A percentile compares a stretch with the other conserved stretches of the same genome.
Conservation (phyloP, 2,329 filamentous ascomycete species). For the Botrytis fragariae region DNA sequence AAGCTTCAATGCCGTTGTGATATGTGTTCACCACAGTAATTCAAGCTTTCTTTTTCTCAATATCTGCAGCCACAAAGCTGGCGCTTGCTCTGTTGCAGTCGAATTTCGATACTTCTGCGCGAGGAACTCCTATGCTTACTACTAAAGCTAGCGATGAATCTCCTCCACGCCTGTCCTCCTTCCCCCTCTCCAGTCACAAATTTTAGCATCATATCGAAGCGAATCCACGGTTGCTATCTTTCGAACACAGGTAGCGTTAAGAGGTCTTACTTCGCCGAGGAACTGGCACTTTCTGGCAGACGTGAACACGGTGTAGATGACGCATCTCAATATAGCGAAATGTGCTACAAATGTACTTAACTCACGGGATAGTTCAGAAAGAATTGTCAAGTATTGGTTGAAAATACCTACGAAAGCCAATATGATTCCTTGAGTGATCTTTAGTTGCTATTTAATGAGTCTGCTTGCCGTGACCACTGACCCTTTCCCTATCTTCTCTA, state of each 20-base stretch:
- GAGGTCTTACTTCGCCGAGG: neutral
- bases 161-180: too few species aligned
- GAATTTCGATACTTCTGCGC: neutral
- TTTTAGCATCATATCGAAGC: neutral
- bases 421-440: neutral
- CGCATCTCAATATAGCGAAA: neutral
- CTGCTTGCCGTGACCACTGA: neutral
- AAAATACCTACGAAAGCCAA: neutral
- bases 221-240: neutral
- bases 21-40: neutral
- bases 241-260: neutral
- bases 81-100: too few species aligned
- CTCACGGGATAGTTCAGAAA: neutral
- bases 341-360: neutral
- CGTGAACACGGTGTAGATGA: neutral
- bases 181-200: too few species aligned
- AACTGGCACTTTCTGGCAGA: neutral
- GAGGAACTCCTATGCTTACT: neutral
- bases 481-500: neutral
- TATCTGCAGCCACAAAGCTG: neutral
- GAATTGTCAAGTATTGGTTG: neutral
- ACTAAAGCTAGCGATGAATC: too few species aligned
- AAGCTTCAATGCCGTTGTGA: neutral
- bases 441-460: rapidly evolving
- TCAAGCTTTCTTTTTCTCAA: neutral